Evolutionary conservation across 345 rosid species (phyloP), one percentile per base, ranked within the genome.

Genomic region (Euphorbia pulcherrima): DNA sequence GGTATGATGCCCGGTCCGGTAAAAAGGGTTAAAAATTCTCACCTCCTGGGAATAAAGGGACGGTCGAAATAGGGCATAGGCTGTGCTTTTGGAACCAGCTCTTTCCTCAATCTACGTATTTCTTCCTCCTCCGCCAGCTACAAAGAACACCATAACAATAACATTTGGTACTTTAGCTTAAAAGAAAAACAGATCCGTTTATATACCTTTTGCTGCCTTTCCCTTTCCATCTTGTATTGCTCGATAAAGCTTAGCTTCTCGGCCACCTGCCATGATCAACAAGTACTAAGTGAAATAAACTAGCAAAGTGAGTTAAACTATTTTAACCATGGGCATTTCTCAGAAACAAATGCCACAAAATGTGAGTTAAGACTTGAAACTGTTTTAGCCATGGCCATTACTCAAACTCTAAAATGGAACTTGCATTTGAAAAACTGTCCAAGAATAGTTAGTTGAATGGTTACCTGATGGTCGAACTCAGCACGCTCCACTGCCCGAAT

Each of bases 31-130:
- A 62, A 20, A 6, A n/a, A n/a, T 1, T 13, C 26, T 47, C 78
- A 89, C 99, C 99, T 88, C 79, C 83, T 89, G 40, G 99, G 99
- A 39, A 92, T 69, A 78, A 94, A 94, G 24, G 99, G 97, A 75
- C 90, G 78, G 80, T 94, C 97, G 28, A 94, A 94, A 78, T 91
- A 92, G 2, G 99, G 97, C 97, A 94, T 88, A 14, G 96, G 99
- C 66, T 92, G 97, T 39, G 99, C 99, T 68, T 88, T 94, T 3
- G 97, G 99, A 55, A 94, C 81, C 0, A 91, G 88, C 70, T 92
- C 97, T 81, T 81, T 95, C 67, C 97, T 86, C 76, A 95, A 66
- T 79, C 96, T 86, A 62, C 71, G 84, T 50, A 83, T 67, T 82
- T 95, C 93, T 76, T 95, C 99, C 74, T 90, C 99, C 77, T 95